Conservation (phyloP, 768 basidiomycete genomes). For the Tulasnella sp. region DNA sequence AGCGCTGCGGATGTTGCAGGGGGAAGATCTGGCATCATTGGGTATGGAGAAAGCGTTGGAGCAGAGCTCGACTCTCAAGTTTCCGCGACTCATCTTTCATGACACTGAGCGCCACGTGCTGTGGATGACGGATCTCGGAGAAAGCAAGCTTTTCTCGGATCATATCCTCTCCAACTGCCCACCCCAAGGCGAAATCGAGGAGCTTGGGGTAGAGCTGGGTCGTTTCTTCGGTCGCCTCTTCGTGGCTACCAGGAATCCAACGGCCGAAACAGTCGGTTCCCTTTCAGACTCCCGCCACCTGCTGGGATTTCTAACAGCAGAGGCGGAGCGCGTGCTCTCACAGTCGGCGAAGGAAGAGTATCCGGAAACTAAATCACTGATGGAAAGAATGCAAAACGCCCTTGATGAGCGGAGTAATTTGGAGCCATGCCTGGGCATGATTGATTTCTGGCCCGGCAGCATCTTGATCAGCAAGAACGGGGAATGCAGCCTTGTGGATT, state of each 20-base stretch:
- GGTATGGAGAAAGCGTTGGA: neutral
- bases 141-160: neutral
- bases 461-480: neutral
- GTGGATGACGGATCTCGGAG: slow-evolving; percentile 22
- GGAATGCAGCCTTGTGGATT: slow-evolving; percentile 21
- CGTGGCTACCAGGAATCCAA: neutral
- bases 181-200: neutral
- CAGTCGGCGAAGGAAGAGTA: neutral
- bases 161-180: neutral
- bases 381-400: neutral
- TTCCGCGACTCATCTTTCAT: slow-evolving; percentile 3
- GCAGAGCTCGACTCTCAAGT: neutral
- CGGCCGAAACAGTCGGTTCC: neutral
- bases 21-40: neutral
- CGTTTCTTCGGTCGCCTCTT: neutral
- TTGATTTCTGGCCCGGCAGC: slow-evolving; percentile 22
- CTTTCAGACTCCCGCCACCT: slow-evolving; percentile 8
- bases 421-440: slow-evolving; percentile 18
- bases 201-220: neutral
- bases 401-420: neutral
- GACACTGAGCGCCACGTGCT: slow-evolving; percentile 9
- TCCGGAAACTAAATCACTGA: neutral
- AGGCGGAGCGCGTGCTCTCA: neutral
- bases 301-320: neutral
- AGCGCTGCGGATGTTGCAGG: slow-evolving; percentile 3